Base-by-base conservation (phyloP, 305 asterid species). In the Fraxinus baroniana region DNA sequence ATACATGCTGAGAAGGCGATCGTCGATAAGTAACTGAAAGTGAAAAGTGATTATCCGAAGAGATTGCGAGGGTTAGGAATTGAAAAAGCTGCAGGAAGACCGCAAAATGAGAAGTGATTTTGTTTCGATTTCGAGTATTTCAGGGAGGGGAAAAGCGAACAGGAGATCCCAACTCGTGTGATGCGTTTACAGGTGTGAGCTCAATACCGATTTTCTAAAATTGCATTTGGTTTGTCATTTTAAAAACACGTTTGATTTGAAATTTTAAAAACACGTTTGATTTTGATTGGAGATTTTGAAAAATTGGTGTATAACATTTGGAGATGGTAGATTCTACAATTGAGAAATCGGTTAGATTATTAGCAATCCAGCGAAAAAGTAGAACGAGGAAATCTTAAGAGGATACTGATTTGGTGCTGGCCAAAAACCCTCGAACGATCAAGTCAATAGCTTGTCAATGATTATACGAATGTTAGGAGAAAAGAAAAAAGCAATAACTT, bases 1-100 rank as follows among this genome's bases (percentile, higher is more conserved):
- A 71, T 80, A 86, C 89, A 88, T 88, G 12, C 52, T 74, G 60
- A 49, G 73, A 82, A 77, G 52, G 49, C 18, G 83, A 76, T 28
- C 77, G 24, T 62, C 76, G 79, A 77, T 22, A 60, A 10, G 76
- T 32, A 62, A 78, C 15, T 74, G 7, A 22, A 44, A 68, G 4
- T 28, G 4, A 68, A 68, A 4, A 30, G 77, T 62, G 36, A 0
- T 77, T 24, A 3, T 60, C 17, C 73, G 71, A 72, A 15, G 26
- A 73, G 80, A 68, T 4, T 57, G 30, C 32, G 82, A 85, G 88
- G 86, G 78, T 85, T 64, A 41, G 85, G 20, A 15, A 30, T 74
- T 22, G 46, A 66, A 26, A 66, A 9, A 66, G 20, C 9, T 72
- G 46, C 76, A 72, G 76, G 26, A 32, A 17, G 24, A 72, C 76